Base-by-base conservation (phyloP, 306 rosid genomes). In the Quercus ilex region DNA sequence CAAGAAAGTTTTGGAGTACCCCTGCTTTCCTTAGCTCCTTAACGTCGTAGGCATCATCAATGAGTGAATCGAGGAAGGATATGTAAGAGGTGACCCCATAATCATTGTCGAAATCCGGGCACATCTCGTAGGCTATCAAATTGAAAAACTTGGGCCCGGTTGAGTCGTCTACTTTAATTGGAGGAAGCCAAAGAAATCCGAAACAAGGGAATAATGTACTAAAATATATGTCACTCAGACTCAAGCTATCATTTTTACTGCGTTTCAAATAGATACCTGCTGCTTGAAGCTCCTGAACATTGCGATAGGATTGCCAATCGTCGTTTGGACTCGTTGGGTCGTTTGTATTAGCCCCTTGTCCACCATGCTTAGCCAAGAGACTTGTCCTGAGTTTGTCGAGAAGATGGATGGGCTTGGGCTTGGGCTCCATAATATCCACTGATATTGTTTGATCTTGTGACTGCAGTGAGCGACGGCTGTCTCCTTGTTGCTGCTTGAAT, bases 111-210 rank as follows among this genome's bases (percentile, higher is more conserved):
- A 80, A 75, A 75, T 80, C 90, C 0, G 82, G 85, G 59, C 90
- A 82, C 87, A 84, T 82, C 30, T 86, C 83, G 9, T 80, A 83
- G 51, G 89, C 87, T n/a, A 80, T 80, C 63, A 83, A 38, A 68
- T 87, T 87, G 23, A 75, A 15, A 25, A 83, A 64, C 14, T 63
- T 76, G 0, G 79, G 49, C 11, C 19, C 8, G 30, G 57, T 49
- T 5, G 75, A 56, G 58, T 83, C 86, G 2, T 74, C 83, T 8
- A 80, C 62, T 0, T 23, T 67, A 12, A 77, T 20, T 55, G 15
- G 71, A 25, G 83, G 86, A 17, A 83, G 75, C 0, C 4, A 2
- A 2, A 83, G 81, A 57, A 19, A 7, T 38, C 81, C 83, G 1
- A 8, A 43, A 65, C 35, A 63, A 1, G 0, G 4, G 38, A 63